phyloP scores from a whole-genome alignment of 2,329 filamentous ascomycete genomes.

The Colletotrichum lindemuthianum region DNA sequence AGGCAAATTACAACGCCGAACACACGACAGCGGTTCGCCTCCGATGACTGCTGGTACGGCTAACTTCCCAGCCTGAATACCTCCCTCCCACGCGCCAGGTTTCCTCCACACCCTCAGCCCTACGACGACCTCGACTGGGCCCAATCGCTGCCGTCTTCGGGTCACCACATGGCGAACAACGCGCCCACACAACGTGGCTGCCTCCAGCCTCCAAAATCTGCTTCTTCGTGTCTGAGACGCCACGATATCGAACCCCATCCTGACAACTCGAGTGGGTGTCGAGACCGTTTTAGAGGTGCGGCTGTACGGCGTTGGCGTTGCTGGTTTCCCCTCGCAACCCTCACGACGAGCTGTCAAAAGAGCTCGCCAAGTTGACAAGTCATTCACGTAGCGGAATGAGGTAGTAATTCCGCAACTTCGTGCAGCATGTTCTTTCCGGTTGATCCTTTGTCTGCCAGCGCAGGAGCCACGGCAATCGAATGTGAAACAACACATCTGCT shows the following conservation, averaged over 20 bases:
- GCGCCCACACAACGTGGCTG: background rate
- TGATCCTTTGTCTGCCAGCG: no score
- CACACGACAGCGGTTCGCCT: no score
- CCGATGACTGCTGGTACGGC: background rate
- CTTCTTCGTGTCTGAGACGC: conserved; percentile 22
- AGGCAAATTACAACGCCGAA: background rate
- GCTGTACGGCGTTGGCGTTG: no score
- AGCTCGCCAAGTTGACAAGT: background rate
- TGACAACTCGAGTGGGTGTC: conserved; percentile 4
- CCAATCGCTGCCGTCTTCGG: background rate
- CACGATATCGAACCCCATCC: conserved; percentile 20
- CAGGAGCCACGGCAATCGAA: no score
- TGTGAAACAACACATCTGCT: no score
- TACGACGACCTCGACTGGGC: background rate
- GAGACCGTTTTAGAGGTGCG: background rate
- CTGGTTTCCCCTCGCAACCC: background rate
- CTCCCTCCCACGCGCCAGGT: background rate
- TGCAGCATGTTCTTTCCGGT: background rate
- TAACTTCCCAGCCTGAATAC: background rate
- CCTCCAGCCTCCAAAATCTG: conserved; percentile 1
- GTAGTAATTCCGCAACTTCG: background rate
- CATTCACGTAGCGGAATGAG: no score
- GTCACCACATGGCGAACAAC: background rate
- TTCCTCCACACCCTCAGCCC: background rate
- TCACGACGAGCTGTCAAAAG: background rate